Evolutionary conservation across 257 asterid genomes (phyloP), one percentile per base, ranked within the genome.

Genomic region (Echites panduratus): DNA sequence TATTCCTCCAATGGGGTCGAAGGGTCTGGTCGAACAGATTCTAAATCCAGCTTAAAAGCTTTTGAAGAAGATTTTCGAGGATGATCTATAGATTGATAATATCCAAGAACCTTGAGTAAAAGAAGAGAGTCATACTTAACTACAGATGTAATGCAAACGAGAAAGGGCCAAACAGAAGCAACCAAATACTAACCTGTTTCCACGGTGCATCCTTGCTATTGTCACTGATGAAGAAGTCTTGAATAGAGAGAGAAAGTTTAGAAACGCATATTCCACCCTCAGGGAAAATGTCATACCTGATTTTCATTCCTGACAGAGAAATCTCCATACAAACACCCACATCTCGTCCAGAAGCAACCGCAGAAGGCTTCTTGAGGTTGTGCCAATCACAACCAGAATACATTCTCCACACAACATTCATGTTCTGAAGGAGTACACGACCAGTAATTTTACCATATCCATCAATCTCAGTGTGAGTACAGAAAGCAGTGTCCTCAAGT

Each of bases 1-100:
- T 90, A 92, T 76, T 95, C 99, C 89, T 95, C 99, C 73, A 95
- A 72, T 75, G 84, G 91, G 72, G 85, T 85, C 53, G 86, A 82
- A 79, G 99, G 98, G 64, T 95, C 96, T 57, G 99, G 99, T 83
- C 87, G 87, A 76, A 95, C 93, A 75, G 96, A 86, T 77, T 92
- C 92, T 69, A 95, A 69, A 73, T 80, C 88, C 86, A 95, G 79
- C 88, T 92, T 90, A 76, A 95, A 76, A 24, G 97, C 95, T 77
- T 87, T 85, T 17, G 99, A 86, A 53, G 92, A 90, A 76, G 75
- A 84, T 72, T 84, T 85, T 74, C 98, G 84, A 57, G 96, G 96
- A 84, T 86, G 86, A 71, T 83, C 83, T 79, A 84, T 95, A 32
- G 98, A 89, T 49, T 87, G 88, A 82, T 92, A 85, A 84, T 88